phyloP scores from a whole-genome alignment of 2,329 filamentous ascomycete genomes.

The Elsinoe perseae region DNA sequence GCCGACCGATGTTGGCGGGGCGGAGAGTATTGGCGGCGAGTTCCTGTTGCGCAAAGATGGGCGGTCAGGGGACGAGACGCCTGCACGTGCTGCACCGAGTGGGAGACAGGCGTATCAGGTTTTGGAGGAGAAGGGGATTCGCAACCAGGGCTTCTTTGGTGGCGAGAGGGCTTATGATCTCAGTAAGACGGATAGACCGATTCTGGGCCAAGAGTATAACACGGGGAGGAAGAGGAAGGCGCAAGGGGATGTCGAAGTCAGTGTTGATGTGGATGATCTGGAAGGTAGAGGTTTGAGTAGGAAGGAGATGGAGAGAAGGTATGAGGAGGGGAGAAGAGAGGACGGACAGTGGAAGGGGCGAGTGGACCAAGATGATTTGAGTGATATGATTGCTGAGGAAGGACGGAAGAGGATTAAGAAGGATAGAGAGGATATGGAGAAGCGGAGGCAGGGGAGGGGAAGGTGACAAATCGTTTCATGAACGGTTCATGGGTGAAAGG shows the following conservation, averaged over 20 bases:
- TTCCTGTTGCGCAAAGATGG: slow-evolving; percentile 80
- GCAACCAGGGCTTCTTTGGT: slow-evolving; percentile 89
- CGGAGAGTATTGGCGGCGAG: slow-evolving; percentile 72
- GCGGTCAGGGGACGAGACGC: background rate
- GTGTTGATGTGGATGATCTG: slow-evolving; percentile 77
- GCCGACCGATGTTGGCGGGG: slow-evolving; percentile 68
- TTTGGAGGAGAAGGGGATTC: slow-evolving; percentile 77
- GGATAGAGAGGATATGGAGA: slow-evolving; percentile 62
- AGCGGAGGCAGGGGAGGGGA: slow-evolving; percentile 45
- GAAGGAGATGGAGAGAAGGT: slow-evolving; percentile 71
- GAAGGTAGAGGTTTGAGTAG: slow-evolving; percentile 72
- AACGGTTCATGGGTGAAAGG: background rate
- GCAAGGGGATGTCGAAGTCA: slow-evolving; percentile 78
- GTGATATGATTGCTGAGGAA: slow-evolving; percentile 92
- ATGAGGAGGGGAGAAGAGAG: slow-evolving; percentile 62
- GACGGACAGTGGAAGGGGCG: slow-evolving; percentile 59
- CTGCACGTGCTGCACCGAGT: slow-evolving; percentile 26
- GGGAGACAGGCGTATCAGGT: slow-evolving; percentile 74
- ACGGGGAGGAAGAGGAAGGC: slow-evolving; percentile 84
- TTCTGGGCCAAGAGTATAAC: slow-evolving; percentile 63
- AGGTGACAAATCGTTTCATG: background rate
- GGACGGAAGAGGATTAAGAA: slow-evolving; percentile 82
- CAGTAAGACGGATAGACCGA: slow-evolving; percentile 49
- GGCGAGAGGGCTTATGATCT: slow-evolving; percentile 91
- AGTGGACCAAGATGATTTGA: slow-evolving; percentile 70